Evolutionary conservation across 2,329 filamentous ascomycete species (phyloP), one percentile per base, ranked within the genome.

Genomic region (Fusarium aywerte): DNA sequence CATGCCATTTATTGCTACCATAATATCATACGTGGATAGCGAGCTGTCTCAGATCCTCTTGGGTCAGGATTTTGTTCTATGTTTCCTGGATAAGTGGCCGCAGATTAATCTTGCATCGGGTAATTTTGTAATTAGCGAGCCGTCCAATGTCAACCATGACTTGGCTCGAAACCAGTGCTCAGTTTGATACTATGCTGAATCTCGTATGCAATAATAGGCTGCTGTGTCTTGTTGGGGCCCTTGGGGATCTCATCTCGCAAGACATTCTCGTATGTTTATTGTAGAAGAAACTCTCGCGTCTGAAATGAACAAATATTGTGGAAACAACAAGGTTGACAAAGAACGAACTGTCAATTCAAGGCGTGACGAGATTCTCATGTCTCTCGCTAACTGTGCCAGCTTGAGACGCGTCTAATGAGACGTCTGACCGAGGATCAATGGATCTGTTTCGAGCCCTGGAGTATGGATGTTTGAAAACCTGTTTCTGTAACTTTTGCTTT

Each of bases 81-180:
- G 58, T 57, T 54, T 49, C 44, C 49, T 36, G 20, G 43, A 27
- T 23, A 55, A 36, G 43, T 31, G 36, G 23, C 23, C 55, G 50
- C 57, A 12, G n/a, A 27, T 55, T 62, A 60, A 68, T 57, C 66
- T 60, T 64, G 63, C 57, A 68, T 68, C 55, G 55, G 47, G 29
- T 51, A 59, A 32, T 55, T 62, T 55, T 32, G 58, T 53, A n/a
- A n/a, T n/a, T n/a, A 68, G 47, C 49, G 45, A 65, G 68, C 60
- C 59, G 31, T 47, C 44, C 16, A 23, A 47, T 27, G 53, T 18
- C 18, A 27, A 35, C 16, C 21, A 44, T 43, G 23, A 27, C 16
- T 9, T 27, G 16, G 25, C 45, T 66, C 39, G 29, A 29, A 32
- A 20, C 40, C 32, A 18, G 13, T 36, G 21, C 31, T 48, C 16